phyloP scores from a whole-genome alignment of 2,329 filamentous ascomycete genomes.

The Chaetomium strumarium region DNA sequence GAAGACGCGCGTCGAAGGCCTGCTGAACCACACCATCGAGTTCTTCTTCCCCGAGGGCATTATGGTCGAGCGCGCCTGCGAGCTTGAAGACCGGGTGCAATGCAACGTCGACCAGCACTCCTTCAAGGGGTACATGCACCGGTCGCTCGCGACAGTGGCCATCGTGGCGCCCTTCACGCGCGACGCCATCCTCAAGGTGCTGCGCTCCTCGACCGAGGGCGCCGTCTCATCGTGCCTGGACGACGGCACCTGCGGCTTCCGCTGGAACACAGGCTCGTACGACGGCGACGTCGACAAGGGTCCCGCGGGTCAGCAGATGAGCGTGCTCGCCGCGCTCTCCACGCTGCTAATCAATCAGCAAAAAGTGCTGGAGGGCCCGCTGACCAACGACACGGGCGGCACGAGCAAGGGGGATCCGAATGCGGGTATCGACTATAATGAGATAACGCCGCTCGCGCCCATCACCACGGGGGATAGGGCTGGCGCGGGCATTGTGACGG shows the following conservation, averaged over 20 bases:
- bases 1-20: constrained; percentile 43
- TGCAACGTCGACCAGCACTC: constrained; percentile 55
- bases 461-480: constrained; percentile 33
- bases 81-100: constrained; percentile 39
- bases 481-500: constrained; percentile 38
- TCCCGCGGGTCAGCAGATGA: constrained; percentile 50
- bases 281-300: constrained; percentile 45
- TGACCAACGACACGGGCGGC: constrained; percentile 40
- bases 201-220: constrained; percentile 42
- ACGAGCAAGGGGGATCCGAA: constrained; percentile 31
- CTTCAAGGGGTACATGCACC: constrained; percentile 52
- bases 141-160: constrained; percentile 44
- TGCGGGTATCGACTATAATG: constrained; percentile 23
- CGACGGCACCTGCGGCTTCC: constrained; percentile 43
- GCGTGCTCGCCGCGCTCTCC: constrained; percentile 43
- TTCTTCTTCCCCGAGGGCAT: constrained; percentile 33
- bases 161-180: constrained; percentile 12
- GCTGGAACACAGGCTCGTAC: constrained; percentile 41
- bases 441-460: constrained; percentile 2
- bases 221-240: constrained; percentile 43
- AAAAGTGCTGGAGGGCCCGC: constrained; percentile 21
- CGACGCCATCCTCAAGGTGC: constrained; percentile 34
- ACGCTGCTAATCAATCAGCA: constrained; percentile 35
- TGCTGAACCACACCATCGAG: constrained; percentile 36
- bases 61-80: constrained; percentile 47